These are phyloP conservation scores for Hemisphaericaspora lyxosophila DNA, from an alignment of 1,139 yeast genomes.

Conservation along the genomic window DNA sequence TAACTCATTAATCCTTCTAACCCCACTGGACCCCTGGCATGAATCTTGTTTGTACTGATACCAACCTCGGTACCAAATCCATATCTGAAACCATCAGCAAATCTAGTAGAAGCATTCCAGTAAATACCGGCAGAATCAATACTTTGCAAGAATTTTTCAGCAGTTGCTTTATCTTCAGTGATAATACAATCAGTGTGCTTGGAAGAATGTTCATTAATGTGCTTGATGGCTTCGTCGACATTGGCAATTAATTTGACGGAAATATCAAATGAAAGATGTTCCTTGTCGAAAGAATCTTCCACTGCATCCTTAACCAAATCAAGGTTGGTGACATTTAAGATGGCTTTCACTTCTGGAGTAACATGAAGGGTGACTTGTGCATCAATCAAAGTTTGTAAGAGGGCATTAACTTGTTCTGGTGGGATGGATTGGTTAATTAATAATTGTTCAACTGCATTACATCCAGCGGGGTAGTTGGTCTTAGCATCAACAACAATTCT, in stretches of 20 bases:
- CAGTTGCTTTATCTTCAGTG: conserved; percentile 67
- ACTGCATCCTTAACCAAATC: conserved; percentile 38
- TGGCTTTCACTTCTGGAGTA: conserved; percentile 48
- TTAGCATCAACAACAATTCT: conserved; percentile 80
- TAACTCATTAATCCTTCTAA: conserved; percentile 94
- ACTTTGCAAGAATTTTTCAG: conserved; percentile 77
- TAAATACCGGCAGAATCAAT: conserved; percentile 97
- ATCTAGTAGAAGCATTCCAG: conserved; percentile 96
- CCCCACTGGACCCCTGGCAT: conserved; percentile 98
- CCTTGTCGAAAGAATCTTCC: conserved; percentile 70
- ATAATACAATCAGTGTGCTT: conserved; percentile 94
- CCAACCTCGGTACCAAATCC: conserved; percentile 99
- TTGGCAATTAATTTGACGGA: conserved; percentile 65
- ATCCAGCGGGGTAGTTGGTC: conserved; percentile 97
- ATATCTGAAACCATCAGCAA: conserved; percentile 97
- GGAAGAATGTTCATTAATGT: conserved; percentile 88
- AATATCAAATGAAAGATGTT: conserved; percentile 78
- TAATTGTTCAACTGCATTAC: conserved; percentile 92
- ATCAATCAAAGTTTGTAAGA: conserved; percentile 51
- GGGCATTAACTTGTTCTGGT: conserved; percentile 34
- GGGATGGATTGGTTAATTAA: conserved; percentile 61
- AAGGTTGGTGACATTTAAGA: conserved; percentile 14
- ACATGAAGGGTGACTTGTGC: conserved; percentile 77
- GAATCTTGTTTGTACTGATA: conserved; percentile 92
- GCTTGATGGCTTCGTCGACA: conserved; percentile 70